A percentile compares a stretch with the other conserved stretches of the same genome.
phyloP scores from a whole-genome alignment of 306 rosid genomes.

The Elaeagnus macrophylla region DNA sequence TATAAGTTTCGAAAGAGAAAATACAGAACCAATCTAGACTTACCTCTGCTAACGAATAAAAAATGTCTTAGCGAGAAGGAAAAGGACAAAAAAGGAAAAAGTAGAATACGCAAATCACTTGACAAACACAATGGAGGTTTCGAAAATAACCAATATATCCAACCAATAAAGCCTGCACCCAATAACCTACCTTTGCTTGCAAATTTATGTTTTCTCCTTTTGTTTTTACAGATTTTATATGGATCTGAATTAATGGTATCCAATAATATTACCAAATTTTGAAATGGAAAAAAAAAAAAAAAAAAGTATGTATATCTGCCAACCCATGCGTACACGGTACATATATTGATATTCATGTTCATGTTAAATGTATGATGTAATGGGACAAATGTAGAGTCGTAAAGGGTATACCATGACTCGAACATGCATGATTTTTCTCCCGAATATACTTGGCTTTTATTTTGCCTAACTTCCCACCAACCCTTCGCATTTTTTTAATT shows the following conservation, averaged over 20 bases:
- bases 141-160: conserved; percentile 40
- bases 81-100: conserved; percentile 20
- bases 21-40: too few relatives aligned
- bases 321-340: too few relatives aligned
- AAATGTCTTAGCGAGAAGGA: not conserved
- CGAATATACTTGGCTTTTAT: too few relatives aligned
- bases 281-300: conserved; percentile 5
- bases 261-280: conserved; percentile 1
- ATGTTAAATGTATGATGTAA: too few relatives aligned
- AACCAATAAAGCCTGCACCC: conserved; percentile 38
- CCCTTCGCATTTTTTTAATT: too few relatives aligned
- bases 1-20: too few relatives aligned
- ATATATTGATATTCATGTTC: too few relatives aligned
- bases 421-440: too few relatives aligned
- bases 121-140: conserved; percentile 33
- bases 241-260: not conserved
- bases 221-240: not conserved
- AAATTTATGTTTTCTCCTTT: conserved; percentile 10
- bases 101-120: conserved; percentile 24
- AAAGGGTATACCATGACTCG: too few relatives aligned
- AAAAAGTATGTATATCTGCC: not conserved
- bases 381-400: too few relatives aligned
- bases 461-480: too few relatives aligned
- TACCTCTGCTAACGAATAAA: conserved; percentile 2
- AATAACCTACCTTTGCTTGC: conserved; percentile 30